Evolutionary conservation across 2,329 filamentous ascomycete species (phyloP).

Genomic region (Colletotrichum spaethianum): DNA sequence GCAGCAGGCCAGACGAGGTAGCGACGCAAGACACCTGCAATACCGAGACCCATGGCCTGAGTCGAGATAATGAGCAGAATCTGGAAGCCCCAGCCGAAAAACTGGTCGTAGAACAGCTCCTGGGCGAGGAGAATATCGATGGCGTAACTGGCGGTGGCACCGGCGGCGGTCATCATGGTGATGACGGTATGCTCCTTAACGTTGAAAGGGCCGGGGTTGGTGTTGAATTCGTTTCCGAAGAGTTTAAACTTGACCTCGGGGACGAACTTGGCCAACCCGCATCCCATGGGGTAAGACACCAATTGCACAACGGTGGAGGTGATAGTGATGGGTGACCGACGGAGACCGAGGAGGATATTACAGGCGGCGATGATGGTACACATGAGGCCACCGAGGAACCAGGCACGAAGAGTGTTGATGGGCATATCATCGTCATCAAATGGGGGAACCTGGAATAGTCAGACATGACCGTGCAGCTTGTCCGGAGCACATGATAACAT

Average conservation of each 20-base stretch:
- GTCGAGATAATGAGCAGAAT: conserved; percentile 68
- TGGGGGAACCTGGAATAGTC: conserved; percentile 18
- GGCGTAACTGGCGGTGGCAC: conserved; percentile 52
- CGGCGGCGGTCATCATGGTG: conserved; percentile 59
- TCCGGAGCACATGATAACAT: conserved; percentile 11
- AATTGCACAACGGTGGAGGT: conserved; percentile 69
- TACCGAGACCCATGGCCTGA: conserved; percentile 70
- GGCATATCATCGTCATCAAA: conserved; percentile 65
- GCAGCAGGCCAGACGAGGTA: conserved; percentile 69
- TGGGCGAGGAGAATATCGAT: conserved; percentile 59
- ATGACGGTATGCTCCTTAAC: conserved; percentile 66
- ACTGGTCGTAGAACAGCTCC: conserved; percentile 65
- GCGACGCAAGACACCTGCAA: conserved; percentile 67
- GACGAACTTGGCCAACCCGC: conserved; percentile 51
- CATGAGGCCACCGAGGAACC: conserved; percentile 70
- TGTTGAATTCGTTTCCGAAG: conserved; percentile 51
- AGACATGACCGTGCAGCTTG: conserved; percentile 31
- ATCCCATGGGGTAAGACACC: conserved; percentile 64
- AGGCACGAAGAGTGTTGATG: conserved; percentile 72
- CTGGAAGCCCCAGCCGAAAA: conserved; percentile 65
- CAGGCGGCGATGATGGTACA: conserved; percentile 71
- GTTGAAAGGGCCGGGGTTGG: conserved; percentile 60
- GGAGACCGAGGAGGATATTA: conserved; percentile 67
- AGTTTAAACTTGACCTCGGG: conserved; percentile 49
- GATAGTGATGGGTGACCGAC: conserved; percentile 65